phyloP scores from a whole-genome alignment of 345 rosid genomes.

The Melastoma malabathricum region DNA sequence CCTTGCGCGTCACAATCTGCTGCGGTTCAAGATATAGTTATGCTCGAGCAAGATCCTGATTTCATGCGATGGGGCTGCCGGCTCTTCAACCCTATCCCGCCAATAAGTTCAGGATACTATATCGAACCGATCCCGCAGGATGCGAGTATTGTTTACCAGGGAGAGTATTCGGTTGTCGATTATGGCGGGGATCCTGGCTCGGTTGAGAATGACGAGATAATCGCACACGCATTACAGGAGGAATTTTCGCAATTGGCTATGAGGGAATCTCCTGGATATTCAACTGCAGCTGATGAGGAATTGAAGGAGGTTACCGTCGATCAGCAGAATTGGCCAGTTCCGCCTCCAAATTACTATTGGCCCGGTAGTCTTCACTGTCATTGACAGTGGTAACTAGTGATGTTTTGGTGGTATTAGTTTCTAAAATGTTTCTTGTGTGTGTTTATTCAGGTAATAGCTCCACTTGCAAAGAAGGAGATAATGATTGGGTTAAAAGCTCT shows the following conservation, averaged over 20 bases:
- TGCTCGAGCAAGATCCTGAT: constrained; percentile 37
- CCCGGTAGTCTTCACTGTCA: constrained; percentile 30
- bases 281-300: constrained; percentile 20
- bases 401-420: not conserved
- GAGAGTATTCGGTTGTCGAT: constrained; percentile 31
- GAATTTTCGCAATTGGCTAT: constrained; percentile 69
- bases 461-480: constrained; percentile 40
- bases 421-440: not conserved
- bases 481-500: constrained; percentile 34
- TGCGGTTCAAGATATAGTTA: constrained; percentile 12
- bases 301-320: constrained; percentile 16
- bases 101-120: constrained; percentile 38
- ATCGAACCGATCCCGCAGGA: constrained; percentile 27
- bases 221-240: constrained; percentile 74
- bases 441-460: constrained; percentile 32
- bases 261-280: constrained; percentile 30
- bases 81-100: constrained; percentile 42
- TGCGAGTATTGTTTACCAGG: constrained; percentile 16
- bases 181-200: constrained; percentile 33
- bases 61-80: constrained; percentile 40
- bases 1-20: not conserved
- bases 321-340: constrained; percentile 34
- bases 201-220: constrained; percentile 78
- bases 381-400: not conserved
- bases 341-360: constrained; percentile 22